Conservation (phyloP, 305 asterid species). For the Fraxinus platypoda region DNA sequence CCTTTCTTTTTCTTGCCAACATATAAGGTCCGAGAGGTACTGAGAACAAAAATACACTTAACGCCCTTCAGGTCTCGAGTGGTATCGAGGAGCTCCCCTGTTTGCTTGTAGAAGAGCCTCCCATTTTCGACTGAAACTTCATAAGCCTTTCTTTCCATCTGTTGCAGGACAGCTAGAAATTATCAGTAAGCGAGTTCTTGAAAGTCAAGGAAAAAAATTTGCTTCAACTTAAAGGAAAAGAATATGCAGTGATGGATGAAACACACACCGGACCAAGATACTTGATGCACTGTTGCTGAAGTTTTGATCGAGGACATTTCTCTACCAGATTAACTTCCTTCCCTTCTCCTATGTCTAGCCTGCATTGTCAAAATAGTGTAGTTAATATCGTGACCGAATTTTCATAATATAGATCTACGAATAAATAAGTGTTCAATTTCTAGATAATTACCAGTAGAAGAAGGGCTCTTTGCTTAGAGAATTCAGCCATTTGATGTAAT, state of each 20-base stretch:
- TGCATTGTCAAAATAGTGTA: constrained; percentile 25
- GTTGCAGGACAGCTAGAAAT: constrained; percentile 1
- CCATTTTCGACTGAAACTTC: constrained; percentile 78
- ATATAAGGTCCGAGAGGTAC: constrained; percentile 73
- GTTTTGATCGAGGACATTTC: constrained; percentile 78
- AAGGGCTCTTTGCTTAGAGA: constrained; percentile 95
- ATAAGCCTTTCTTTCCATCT: constrained; percentile 88
- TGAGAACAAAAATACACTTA: constrained; percentile 95
- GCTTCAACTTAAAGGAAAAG: neutral
- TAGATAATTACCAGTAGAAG: constrained; percentile 79
- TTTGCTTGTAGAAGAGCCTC: constrained; percentile 58
- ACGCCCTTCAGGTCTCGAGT: constrained; percentile 55
- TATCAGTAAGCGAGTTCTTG: neutral
- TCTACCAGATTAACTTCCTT: constrained; percentile 73
- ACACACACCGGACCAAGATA: constrained; percentile 84
- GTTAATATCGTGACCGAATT: neutral
- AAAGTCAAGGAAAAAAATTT: neutral
- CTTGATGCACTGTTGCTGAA: constrained; percentile 94
- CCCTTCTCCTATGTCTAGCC: constrained; percentile 98
- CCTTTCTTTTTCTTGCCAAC: constrained; percentile 88
- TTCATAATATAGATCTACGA: neutral
- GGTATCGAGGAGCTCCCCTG: constrained; percentile 64
- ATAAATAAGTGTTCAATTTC: neutral
- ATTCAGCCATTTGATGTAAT: constrained; percentile 76
- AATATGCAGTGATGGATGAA: constrained; percentile 1